A percentile compares a stretch with the other conserved stretches of the same genome.
Evolutionary conservation across 495 filamentous ascomycete genomes (phyloP).

Genomic region (Baudoinia panamericana): DNA sequence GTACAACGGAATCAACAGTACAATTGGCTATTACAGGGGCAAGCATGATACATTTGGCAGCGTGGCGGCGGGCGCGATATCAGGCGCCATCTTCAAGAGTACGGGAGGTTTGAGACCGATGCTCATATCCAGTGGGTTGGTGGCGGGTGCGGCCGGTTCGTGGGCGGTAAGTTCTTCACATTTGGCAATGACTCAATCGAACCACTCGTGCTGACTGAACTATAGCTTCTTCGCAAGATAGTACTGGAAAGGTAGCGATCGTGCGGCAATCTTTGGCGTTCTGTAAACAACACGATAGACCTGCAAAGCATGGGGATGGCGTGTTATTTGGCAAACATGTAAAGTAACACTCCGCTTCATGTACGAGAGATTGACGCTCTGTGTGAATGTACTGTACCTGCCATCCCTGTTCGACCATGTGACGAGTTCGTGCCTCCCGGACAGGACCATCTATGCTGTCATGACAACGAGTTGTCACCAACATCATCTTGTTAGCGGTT

Average conservation of each 20-base stretch:
- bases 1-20: conserved; percentile 70
- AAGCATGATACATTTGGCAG: conserved; percentile 88
- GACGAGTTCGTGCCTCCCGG: too few species aligned
- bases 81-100: conserved; percentile 91
- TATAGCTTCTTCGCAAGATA: conserved; percentile 10
- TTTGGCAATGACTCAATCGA: background rate
- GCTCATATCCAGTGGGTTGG: conserved; percentile 80
- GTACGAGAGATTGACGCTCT: background rate
- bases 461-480: background rate
- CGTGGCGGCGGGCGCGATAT: conserved; percentile 66
- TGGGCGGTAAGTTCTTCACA: conserved; percentile 56
- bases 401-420: background rate
- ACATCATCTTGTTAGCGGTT: background rate
- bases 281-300: background rate
- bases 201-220: conserved; percentile 2
- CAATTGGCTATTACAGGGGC: conserved; percentile 68
- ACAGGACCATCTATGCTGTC: too few species aligned
- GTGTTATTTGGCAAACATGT: background rate
- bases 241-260: conserved; percentile 4
- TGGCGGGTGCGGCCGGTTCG: conserved; percentile 66
- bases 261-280: background rate
- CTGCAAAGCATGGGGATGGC: conserved; percentile 2
- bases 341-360: background rate
- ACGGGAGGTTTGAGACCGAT: conserved; percentile 80
- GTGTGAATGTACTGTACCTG: too few species aligned